Evolutionary conservation across 805 yeast species (phyloP).

Genomic region (Saturnispora gosingensis): DNA sequence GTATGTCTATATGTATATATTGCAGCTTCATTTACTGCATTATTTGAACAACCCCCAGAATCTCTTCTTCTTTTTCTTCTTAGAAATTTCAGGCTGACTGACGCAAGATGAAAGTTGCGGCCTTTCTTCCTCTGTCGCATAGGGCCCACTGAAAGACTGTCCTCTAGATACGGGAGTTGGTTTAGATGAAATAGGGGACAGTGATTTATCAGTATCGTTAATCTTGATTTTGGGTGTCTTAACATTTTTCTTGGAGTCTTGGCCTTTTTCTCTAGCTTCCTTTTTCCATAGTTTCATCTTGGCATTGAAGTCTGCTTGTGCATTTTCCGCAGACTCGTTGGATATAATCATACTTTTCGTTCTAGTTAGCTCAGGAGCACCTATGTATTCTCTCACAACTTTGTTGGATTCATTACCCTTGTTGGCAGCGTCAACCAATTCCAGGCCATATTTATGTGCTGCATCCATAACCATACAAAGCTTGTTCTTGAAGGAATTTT

Average conservation of each 20-base stretch:
- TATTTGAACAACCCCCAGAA: conserved; percentile 8
- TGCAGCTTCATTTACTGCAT: neutral
- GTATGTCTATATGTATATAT: neutral
- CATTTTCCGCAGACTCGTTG: conserved; percentile 1
- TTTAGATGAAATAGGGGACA: neutral
- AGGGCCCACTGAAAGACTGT: neutral
- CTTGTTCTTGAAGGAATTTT: conserved; percentile 24
- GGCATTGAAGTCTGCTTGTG: conserved; percentile 9
- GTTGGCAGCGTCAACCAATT: conserved; percentile 30
- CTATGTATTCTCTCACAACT: conserved; percentile 34
- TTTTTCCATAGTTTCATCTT: conserved; percentile 9
- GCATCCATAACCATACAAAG: conserved; percentile 25
- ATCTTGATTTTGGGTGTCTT: conserved; percentile 14
- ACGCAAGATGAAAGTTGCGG: neutral
- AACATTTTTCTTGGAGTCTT: neutral
- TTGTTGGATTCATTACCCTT: conserved; percentile 31
- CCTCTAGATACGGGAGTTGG: neutral
- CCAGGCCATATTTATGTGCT: conserved; percentile 26
- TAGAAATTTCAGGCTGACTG: neutral
- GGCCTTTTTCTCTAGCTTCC: conserved; percentile 7
- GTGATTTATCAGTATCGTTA: conserved; percentile 2
- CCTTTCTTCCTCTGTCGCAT: neutral
- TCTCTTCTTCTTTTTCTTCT: conserved; percentile 11
- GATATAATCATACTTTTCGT: conserved; percentile 24
- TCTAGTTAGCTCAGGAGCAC: conserved; percentile 27